These are phyloP conservation scores for Entomortierella lignicola DNA, from an alignment of 192 early-diverging fungal genomes.

Conservation along the genomic window DNA sequence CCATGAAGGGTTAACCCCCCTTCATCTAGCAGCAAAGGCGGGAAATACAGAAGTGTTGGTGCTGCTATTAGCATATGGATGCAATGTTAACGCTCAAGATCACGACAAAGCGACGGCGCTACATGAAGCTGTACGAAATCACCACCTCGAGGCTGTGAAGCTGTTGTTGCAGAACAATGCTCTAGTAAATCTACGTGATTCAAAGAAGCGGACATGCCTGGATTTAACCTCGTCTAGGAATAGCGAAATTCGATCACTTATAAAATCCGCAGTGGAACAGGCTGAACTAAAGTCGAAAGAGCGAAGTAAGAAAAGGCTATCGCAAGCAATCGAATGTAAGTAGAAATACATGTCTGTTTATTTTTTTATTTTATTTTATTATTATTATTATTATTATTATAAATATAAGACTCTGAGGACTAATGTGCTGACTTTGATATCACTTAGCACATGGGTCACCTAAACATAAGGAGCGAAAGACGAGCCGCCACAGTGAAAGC, in stretches of 20 bases:
- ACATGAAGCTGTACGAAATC: conserved; percentile 71
- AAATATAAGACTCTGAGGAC: no score
- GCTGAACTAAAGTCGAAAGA: conserved; percentile 52
- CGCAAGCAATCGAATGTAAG: conserved; percentile 39
- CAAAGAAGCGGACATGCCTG: conserved; percentile 62
- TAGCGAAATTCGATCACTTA: conserved; percentile 28
- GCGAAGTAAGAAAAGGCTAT: conserved; percentile 38
- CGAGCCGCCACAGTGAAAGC: conserved; percentile 33
- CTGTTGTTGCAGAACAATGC: conserved; percentile 61
- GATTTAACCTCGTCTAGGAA: conserved; percentile 61
- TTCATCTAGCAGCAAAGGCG: conserved; percentile 74
- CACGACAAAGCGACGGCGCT: conserved; percentile 69
- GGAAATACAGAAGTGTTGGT: conserved; percentile 60
- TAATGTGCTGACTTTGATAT: neutral
- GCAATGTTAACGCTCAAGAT: conserved; percentile 70
- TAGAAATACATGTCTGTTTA: no score
- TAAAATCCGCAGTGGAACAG: conserved; percentile 38
- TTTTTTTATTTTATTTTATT: no score
- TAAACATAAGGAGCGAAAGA: conserved; percentile 45
- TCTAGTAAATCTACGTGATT: conserved; percentile 60
- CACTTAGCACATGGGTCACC: conserved; percentile 22
- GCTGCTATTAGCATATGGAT: conserved; percentile 64
- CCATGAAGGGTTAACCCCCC: conserved; percentile 73
- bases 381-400: no score
- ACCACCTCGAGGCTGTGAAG: conserved; percentile 55